These are phyloP conservation scores for Alternaria ventricosa DNA, from an alignment of 2,329 filamentous ascomycete genomes.

Conservation along the genomic window DNA sequence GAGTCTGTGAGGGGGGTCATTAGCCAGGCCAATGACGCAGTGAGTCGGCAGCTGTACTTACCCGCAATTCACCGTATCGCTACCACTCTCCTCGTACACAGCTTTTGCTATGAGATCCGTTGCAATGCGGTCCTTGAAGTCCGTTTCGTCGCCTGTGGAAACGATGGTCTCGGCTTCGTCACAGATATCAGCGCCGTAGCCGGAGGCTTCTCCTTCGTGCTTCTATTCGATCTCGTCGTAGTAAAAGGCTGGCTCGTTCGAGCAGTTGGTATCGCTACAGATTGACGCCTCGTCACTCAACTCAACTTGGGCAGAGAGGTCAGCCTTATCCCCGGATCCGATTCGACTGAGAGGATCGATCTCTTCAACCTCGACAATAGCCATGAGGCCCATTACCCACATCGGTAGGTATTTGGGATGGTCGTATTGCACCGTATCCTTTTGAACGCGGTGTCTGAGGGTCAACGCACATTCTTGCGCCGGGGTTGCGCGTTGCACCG, in stretches of 20 bases:
- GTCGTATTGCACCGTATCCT: neutral
- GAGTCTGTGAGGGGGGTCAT: neutral
- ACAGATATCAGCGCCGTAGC: neutral
- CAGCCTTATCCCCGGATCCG: neutral
- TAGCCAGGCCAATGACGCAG: neutral
- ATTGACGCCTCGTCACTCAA: neutral
- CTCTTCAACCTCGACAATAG: neutral
- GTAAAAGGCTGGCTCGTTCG: neutral
- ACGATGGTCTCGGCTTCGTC: neutral
- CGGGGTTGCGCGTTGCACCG: neutral
- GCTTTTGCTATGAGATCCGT: neutral
- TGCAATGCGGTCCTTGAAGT: neutral
- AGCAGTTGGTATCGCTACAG: neutral
- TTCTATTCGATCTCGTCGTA: neutral
- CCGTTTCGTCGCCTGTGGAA: neutral
- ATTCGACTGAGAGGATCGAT: neutral
- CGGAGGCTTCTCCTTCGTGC: neutral
- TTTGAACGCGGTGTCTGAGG: neutral
- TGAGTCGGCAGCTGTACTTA: neutral
- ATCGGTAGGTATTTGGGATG: neutral
- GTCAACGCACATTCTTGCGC: neutral
- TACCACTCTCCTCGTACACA: neutral
- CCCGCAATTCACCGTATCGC: neutral
- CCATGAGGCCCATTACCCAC: neutral
- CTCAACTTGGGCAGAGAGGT: neutral